Base-by-base conservation (phyloP, 2,329 filamentous ascomycete genomes). In the Phaeoacremonium minimum region DNA sequence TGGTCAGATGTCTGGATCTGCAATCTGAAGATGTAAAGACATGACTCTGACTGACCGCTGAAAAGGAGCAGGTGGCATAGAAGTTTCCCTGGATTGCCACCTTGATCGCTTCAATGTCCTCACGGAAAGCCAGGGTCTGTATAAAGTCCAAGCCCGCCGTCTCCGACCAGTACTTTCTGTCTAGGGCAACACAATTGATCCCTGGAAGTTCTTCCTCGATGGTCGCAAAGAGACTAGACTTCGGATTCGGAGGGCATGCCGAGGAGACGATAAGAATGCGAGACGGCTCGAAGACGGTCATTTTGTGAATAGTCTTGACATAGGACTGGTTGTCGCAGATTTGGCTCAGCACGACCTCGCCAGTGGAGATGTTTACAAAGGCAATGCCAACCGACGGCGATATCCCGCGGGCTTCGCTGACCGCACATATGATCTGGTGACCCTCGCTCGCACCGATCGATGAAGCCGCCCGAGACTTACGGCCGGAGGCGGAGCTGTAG, bases 301-400 rank as follows among this genome's bases (percentile, higher is more conserved):
- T 73, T 56, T 96, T 95, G 59, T 95, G 87, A 18, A 95, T 70
- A 0, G 89, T 95, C 52, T 83, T 83, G 39, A 89, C 82, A 55
- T 95, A 97, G 20, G 89, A 94, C 56, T 95, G 89, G 38, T 83
- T 94, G 58, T 97, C 91, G 53, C 85, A 89, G 45, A 97, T 91
- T 52, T 96, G 88, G 53, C 87, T 94, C 28, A 97, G 72, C 18
- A 89, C 79, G 13, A 80, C 86, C 60, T 95, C 88, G 28, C 85
- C 86, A 3, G 87, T 90, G 29, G 87, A 83, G 4, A 94, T 70
- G 52, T 97, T 94, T 53, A 96, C 71, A 52, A 96, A 90, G 4
- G 88, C 87, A 28, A 95, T 69, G 1, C 91, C 90, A 3, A 97
- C 83, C 0, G 82, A 85, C 0, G 89, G 88, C 15, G 86, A 83